Evolutionary conservation across 768 basidiomycete species (phyloP).

Genomic region (Tylopilus vinaceipallidus): DNA sequence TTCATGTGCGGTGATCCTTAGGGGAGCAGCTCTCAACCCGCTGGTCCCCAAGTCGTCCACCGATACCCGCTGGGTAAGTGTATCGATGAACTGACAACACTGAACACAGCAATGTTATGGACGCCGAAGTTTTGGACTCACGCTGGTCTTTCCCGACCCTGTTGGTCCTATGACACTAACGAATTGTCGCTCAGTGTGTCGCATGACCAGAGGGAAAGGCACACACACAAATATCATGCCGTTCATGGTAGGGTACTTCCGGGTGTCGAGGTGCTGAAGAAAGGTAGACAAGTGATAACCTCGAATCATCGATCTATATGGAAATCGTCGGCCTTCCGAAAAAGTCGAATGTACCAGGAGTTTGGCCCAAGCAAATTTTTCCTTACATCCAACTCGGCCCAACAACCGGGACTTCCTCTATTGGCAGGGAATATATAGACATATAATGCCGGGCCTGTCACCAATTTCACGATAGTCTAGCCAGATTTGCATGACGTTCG

Average conservation of each 20-base stretch:
- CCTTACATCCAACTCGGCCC: too few species aligned
- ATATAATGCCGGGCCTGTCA: too few species aligned
- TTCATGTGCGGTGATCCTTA: neutral
- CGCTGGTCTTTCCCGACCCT: slow-evolving; percentile 8
- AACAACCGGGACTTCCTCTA: too few species aligned
- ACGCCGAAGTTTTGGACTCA: neutral
- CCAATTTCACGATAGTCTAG: too few species aligned
- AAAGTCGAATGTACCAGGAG: too few species aligned
- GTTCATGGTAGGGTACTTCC: neutral
- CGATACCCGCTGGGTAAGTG: neutral
- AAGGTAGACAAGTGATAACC: too few species aligned
- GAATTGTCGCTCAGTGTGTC: neutral
- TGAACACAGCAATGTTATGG: neutral
- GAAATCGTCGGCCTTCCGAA: too few species aligned
- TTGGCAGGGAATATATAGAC: too few species aligned
- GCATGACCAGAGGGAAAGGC: neutral
- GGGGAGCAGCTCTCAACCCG: neutral
- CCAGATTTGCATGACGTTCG: too few species aligned
- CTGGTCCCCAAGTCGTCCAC: neutral
- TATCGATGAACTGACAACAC: slow-evolving; percentile 2
- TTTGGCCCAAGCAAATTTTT: too few species aligned
- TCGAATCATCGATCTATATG: too few species aligned
- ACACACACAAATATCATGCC: slow-evolving; percentile 3
- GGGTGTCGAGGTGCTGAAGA: too few species aligned
- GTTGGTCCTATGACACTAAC: neutral